phyloP scores from a whole-genome alignment of 2,329 filamentous ascomycete genomes.

The Aureobasidium melanogenum region DNA sequence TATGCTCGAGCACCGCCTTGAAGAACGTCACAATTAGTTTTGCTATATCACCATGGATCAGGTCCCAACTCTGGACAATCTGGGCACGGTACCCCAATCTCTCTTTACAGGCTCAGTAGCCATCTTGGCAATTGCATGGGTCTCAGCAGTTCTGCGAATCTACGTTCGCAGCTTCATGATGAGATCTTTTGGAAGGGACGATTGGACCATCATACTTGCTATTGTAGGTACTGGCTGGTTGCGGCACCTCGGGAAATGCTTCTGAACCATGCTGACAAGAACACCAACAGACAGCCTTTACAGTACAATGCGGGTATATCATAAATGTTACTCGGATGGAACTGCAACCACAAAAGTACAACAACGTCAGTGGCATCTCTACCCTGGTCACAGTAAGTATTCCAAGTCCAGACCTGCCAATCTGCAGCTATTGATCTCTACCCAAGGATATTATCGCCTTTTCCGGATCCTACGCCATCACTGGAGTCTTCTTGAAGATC shows the following conservation, averaged over 20 bases:
- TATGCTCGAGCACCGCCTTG: too few relatives aligned
- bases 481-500: slow-evolving; percentile 13
- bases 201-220: slow-evolving; percentile 4
- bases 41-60: neutral
- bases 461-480: slow-evolving; percentile 9
- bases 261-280: too few relatives aligned
- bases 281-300: neutral
- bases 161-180: slow-evolving; percentile 12
- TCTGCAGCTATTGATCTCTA: neutral
- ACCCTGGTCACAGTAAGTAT: neutral
- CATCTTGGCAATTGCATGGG: slow-evolving; percentile 9
- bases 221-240: neutral
- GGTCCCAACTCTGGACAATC: neutral
- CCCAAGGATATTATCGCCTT: slow-evolving; percentile 3
- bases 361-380: neutral
- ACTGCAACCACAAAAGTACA: neutral
- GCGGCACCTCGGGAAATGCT: too few relatives aligned
- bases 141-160: slow-evolving; percentile 7
- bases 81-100: neutral
- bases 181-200: slow-evolving; percentile 6
- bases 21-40: neutral
- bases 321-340: neutral
- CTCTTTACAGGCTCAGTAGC: neutral
- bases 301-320: slow-evolving; percentile 1
- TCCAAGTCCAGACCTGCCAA: too few relatives aligned